These are phyloP conservation scores for Diaporthe aspalathi DNA, from an alignment of 2,329 filamentous ascomycete species.

Conservation along the genomic window DNA sequence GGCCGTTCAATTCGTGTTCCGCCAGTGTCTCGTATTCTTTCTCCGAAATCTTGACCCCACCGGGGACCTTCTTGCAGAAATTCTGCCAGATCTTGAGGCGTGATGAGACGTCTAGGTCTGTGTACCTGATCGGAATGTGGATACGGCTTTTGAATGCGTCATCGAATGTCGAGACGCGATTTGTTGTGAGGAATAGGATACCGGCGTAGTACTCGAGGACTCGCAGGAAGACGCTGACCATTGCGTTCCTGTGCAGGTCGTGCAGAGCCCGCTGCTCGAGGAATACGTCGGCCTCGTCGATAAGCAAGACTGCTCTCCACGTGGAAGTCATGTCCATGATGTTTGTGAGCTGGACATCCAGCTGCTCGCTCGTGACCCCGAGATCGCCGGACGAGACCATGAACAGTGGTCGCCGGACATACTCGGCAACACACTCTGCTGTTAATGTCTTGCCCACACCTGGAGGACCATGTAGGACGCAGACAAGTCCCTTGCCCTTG, in stretches of 20 bases:
- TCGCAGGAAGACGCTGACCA: constrained; percentile 41
- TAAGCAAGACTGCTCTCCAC: constrained; percentile 44
- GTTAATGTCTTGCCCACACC: constrained; percentile 52
- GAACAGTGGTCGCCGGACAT: constrained; percentile 49
- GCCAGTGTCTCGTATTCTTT: constrained; percentile 40
- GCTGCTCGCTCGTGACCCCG: constrained; percentile 35
- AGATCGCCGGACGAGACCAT: constrained; percentile 46
- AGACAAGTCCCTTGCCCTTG: constrained; percentile 43
- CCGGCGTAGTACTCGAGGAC: constrained; percentile 52
- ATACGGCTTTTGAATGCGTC: constrained; percentile 55
- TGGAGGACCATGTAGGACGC: constrained; percentile 47
- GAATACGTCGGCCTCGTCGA: constrained; percentile 45
- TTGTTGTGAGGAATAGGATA: constrained; percentile 56
- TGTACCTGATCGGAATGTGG: constrained; percentile 51
- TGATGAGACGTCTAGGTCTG: constrained; percentile 32
- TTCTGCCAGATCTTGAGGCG: constrained; percentile 41
- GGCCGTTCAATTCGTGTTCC: constrained; percentile 43
- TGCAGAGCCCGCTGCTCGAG: constrained; percentile 39
- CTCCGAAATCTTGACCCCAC: constrained; percentile 44
- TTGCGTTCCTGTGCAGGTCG: constrained; percentile 39
- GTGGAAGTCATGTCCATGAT: constrained; percentile 39
- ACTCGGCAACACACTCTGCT: constrained; percentile 51
- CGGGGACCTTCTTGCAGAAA: constrained; percentile 40
- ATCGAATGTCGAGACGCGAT: constrained; percentile 54
- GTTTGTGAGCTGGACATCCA: constrained; percentile 32